Evolutionary conservation across 1,284 basidiomycete species (phyloP).

Genomic region (Puccinia triticina): DNA sequence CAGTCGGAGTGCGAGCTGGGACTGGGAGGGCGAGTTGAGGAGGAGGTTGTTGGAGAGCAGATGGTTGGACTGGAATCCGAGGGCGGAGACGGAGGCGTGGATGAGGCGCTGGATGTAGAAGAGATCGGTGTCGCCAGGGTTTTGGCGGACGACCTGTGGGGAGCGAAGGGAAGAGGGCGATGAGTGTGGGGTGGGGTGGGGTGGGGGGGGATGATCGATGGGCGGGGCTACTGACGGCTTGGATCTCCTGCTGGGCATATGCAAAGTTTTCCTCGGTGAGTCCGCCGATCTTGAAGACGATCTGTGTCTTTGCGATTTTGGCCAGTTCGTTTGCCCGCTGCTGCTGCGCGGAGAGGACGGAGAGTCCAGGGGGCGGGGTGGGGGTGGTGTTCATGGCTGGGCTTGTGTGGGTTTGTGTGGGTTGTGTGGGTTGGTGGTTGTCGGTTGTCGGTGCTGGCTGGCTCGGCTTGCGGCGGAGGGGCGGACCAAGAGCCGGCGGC

Average conservation of each 20-base stretch:
- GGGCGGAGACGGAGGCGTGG: conserved; percentile 66
- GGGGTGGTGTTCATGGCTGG: conserved; percentile 31
- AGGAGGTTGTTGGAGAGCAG: conserved; percentile 67
- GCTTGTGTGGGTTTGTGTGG: not conserved
- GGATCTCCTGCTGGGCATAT: conserved; percentile 50
- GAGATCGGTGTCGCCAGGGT: conserved; percentile 90
- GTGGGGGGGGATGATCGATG: not conserved
- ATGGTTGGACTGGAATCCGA: conserved; percentile 66
- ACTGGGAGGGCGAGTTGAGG: conserved; percentile 65
- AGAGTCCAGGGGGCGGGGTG: conserved; percentile 35
- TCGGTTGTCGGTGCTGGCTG: too few species aligned
- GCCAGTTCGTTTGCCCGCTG: conserved; percentile 49
- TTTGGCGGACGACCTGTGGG: conserved; percentile 81
- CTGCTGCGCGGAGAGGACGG: conserved; percentile 42
- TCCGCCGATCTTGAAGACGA: conserved; percentile 50
- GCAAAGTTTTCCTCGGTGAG: conserved; percentile 50
- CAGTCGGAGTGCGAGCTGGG: conserved; percentile 74
- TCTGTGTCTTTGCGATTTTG: conserved; percentile 50
- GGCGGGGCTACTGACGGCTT: conserved; percentile 23
- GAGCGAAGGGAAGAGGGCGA: not conserved
- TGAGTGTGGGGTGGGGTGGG: not conserved
- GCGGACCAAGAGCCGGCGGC: too few species aligned
- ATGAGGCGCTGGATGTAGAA: conserved; percentile 93
- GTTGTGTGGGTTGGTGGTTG: not conserved
- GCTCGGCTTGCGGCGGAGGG: too few species aligned